Evolutionary conservation across 2,329 filamentous ascomycete species (phyloP), one percentile per base, ranked within the genome.

Genomic region (Xylariales sp.): DNA sequence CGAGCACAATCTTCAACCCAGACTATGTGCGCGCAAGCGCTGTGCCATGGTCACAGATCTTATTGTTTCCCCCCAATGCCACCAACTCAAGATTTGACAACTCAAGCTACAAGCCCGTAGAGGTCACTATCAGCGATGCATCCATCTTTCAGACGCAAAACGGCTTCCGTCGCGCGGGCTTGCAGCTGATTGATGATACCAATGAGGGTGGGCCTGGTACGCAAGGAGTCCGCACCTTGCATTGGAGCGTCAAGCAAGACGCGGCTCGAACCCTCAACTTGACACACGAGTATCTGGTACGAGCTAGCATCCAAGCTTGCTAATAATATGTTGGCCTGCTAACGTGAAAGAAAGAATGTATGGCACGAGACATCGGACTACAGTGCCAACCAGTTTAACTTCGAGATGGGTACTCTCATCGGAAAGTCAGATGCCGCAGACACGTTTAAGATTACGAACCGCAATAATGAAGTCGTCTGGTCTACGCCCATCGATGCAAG

Each of bases 141-240:
- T 66, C 63, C 55, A 61, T 71, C 54, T 71, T 70, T 58, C 64
- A 69, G 58, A 55, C 49, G 22, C 67, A 71, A 56, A 58, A 62
- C 31, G 68, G 67, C 16, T 71, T 71, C 60, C 62, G 68, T n/a
- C 60, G 68, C 32, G 67, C 62, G 3, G 68, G 68, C 1, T 53
- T 71, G 38, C 65, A 66, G 55, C 64, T 71, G 53, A 53, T 58
- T 44, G 60, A 55, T 42, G 67, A 70, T 52, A 54, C 53, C 35
- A 71, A 71, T 53, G 55, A 50, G 25, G 59, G 54, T 34, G 60
- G 63, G 22, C 61, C 62, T 0, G 67, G 62, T 0, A 56, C 49
- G 16, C 46, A 32, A 19, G 58, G 58, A n/a, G 49, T 59, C 9
- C 49, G 49, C 20, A 60, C 58, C 14, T 33, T 60, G 24, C 58